Evolutionary conservation across 495 filamentous ascomycete species (phyloP).

Genomic region (Neurospora sublineolata): DNA sequence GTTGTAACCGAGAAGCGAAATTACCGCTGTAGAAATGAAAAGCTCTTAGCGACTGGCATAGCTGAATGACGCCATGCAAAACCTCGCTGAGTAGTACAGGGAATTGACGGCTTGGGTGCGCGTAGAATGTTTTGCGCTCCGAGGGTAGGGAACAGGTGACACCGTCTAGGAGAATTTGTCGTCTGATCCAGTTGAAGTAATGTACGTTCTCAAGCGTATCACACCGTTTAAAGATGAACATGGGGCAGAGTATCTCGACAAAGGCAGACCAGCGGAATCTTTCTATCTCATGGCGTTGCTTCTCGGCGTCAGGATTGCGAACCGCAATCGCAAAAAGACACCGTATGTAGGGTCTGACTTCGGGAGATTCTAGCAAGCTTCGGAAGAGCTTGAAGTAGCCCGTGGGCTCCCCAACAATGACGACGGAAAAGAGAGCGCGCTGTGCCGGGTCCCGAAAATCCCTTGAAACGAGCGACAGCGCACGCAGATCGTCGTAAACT

Average conservation of each 20-base stretch:
- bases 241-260: neutral
- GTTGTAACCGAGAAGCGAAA: too few species aligned
- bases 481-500: neutral
- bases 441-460: neutral
- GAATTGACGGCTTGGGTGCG: neutral
- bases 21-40: neutral
- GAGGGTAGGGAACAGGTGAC: too few species aligned
- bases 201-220: neutral
- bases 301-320: neutral
- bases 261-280: neutral
- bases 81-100: neutral
- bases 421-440: neutral
- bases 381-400: neutral
- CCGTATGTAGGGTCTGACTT: neutral
- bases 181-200: neutral
- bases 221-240: neutral
- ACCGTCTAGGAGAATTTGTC: too few species aligned
- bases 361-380: neutral
- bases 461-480: neutral
- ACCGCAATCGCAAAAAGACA: neutral
- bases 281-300: neutral
- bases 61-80: neutral
- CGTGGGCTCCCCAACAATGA: neutral
- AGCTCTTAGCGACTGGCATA: neutral
- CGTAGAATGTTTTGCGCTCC: neutral